Base-by-base conservation (phyloP, 2,329 filamentous ascomycete species). In the Aspergillus aculeatus region DNA sequence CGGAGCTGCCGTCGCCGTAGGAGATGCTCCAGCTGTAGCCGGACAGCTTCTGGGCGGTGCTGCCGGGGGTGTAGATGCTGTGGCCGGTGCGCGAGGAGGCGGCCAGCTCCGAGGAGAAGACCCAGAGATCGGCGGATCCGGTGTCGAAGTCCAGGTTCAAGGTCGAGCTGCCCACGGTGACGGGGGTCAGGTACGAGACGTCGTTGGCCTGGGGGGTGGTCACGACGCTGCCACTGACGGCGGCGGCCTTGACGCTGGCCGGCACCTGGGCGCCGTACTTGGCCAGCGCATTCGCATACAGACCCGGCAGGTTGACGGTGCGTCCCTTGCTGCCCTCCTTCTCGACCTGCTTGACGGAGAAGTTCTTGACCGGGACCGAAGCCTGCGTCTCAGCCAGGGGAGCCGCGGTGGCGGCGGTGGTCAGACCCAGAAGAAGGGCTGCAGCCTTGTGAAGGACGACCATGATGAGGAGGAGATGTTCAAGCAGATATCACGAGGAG, bases 91-190 rank as follows among this genome's bases (percentile, higher is more conserved):
- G 79, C 53, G 85, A 74, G 16, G 75, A 74, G 4, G 75, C 66
- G 5, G 83, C 71, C 14, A 87, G 83, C 24, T 86, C 79, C 19
- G 79, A 80, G 0, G 87, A 89, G 74, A 88, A 89, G 47, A 86
- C 89, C 84, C 83, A 95, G 52, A 90, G 83, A 75, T 89, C 87
- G 47, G 86, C 81, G 63, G 80, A 89, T 63, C 81, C 88, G 14
- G 89, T 92, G 65, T 92, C 90, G 61, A 92, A 83, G 70, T 91
- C 88, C 61, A 92, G 72, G 60, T 86, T 82, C 63, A 91, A 71
- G 3, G 78, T 83, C 66, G 88, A 85, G 69, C 82, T 76, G 49
- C 89, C 90, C 62, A 92, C 78, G 2, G 78, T 81, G 50, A 92
- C 84, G 0, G 87, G 84, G 58, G 83, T 81, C 31, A 87, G 75